These are phyloP conservation scores for Penicillium frequentans DNA, from an alignment of 2,329 filamentous ascomycete genomes.

Conservation along the genomic window DNA sequence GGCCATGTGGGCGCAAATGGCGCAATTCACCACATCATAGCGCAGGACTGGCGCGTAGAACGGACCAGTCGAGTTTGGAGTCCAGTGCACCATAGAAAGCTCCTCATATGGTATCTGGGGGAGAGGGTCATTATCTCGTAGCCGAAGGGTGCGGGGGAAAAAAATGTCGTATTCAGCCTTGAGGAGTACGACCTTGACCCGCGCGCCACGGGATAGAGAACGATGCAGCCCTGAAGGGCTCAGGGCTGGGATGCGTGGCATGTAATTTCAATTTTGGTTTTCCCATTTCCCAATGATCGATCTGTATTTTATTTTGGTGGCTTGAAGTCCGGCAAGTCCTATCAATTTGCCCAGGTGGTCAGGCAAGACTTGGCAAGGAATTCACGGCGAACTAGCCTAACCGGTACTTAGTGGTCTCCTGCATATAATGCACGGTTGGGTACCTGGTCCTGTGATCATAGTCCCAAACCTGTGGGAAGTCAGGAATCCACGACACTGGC, in stretches of 20 bases:
- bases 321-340: not conserved
- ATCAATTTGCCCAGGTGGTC: not conserved
- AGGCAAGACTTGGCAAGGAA: conserved; percentile 1
- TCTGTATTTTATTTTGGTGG: not conserved
- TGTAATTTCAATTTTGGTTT: not conserved
- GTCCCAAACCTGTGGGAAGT: conserved; percentile 3
- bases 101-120: not conserved
- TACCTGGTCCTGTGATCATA: conserved; percentile 10
- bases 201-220: not conserved
- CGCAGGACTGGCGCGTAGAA: conserved; percentile 2
- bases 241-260: not conserved
- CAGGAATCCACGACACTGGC: not conserved
- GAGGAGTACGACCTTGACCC: not conserved
- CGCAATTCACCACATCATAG: conserved; percentile 7
- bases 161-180: not conserved
- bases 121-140: conserved; percentile 7
- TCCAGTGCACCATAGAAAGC: not conserved
- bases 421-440: conserved; percentile 9
- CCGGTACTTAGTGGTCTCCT: conserved; percentile 11
- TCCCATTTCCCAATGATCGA: not conserved
- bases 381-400: conserved; percentile 12
- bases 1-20: conserved; percentile 1
- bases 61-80: not conserved
- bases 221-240: not conserved
- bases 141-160: conserved; percentile 17